These are phyloP conservation scores for Talaromyces piceae DNA, from an alignment of 2,329 filamentous ascomycete genomes.

Conservation along the genomic window DNA sequence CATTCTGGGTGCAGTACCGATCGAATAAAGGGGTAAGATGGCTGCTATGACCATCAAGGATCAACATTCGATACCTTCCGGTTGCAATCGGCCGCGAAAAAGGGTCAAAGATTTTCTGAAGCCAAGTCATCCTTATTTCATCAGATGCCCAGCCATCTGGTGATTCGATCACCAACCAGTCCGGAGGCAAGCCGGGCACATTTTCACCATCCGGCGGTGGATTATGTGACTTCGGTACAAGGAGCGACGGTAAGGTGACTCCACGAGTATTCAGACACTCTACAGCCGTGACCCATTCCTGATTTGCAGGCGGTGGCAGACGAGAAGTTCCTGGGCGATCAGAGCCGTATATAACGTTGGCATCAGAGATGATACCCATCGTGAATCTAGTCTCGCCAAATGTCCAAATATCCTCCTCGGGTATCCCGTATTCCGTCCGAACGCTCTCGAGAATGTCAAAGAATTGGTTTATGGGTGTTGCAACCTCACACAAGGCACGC, in stretches of 20 bases:
- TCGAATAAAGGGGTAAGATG: slow-evolving; percentile 12
- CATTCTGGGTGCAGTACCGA: slow-evolving; percentile 10
- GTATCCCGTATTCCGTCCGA: no score
- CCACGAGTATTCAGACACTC: background rate
- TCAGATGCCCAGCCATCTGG: background rate
- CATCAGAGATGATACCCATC: background rate
- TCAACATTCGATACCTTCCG: slow-evolving; percentile 10
- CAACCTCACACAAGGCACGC: slow-evolving; percentile 1
- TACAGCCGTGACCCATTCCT: background rate
- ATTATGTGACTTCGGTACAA: background rate
- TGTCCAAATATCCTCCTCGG: background rate
- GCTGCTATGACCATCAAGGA: slow-evolving; percentile 13
- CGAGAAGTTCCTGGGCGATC: background rate
- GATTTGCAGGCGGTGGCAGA: background rate
- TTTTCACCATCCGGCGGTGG: background rate
- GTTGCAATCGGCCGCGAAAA: background rate
- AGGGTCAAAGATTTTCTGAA: background rate
- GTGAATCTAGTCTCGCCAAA: background rate
- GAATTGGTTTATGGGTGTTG: background rate
- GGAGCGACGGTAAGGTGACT: background rate
- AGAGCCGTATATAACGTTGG: background rate
- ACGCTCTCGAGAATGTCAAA: background rate
- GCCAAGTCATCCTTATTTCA: background rate
- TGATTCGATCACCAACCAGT: background rate
- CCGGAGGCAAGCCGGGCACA: background rate